Conservation (phyloP, 2,329 filamentous ascomycete species). For the Chrysosporium queenslandicum region DNA sequence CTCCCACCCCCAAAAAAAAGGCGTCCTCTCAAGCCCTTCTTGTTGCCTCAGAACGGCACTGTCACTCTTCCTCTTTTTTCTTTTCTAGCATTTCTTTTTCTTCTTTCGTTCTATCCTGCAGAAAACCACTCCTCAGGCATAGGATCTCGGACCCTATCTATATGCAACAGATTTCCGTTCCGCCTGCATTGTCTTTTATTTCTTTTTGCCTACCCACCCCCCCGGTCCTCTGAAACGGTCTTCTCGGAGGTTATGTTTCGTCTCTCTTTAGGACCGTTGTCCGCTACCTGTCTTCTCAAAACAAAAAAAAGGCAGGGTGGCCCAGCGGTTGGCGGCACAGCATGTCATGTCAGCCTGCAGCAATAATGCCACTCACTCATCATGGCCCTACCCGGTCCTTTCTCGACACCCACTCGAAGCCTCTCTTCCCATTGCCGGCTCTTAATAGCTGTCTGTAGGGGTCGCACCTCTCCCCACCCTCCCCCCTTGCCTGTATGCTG, state of each 20-base stretch:
- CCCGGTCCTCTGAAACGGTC: not conserved
- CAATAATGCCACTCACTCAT: not conserved
- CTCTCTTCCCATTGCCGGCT: no score
- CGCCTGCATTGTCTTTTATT: not conserved
- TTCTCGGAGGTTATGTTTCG: constrained; percentile 6
- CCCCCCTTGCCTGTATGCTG: not conserved
- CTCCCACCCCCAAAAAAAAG: not conserved
- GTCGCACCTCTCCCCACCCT: no score
- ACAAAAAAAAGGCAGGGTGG: no score
- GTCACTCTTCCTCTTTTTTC: not conserved
- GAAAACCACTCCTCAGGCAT: not conserved
- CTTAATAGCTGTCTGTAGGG: no score
- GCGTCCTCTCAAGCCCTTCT: no score
- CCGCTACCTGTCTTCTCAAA: not conserved
- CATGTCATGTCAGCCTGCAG: not conserved
- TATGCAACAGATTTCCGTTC: constrained; percentile 10
- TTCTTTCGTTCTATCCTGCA: no score
- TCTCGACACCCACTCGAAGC: no score
- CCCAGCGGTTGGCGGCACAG: constrained; percentile 7
- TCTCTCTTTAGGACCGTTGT: constrained; percentile 5
- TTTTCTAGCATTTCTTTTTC: not conserved
- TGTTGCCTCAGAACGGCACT: not conserved
- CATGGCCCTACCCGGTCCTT: not conserved
- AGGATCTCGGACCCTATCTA: constrained; percentile 7
- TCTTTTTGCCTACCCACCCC: not conserved